Percentiles rank a stretch among this genome's conserved stretches.
These are phyloP conservation scores for Metschnikowia santaceciliae DNA, from an alignment of 805 yeast genomes.

Conservation along the genomic window DNA sequence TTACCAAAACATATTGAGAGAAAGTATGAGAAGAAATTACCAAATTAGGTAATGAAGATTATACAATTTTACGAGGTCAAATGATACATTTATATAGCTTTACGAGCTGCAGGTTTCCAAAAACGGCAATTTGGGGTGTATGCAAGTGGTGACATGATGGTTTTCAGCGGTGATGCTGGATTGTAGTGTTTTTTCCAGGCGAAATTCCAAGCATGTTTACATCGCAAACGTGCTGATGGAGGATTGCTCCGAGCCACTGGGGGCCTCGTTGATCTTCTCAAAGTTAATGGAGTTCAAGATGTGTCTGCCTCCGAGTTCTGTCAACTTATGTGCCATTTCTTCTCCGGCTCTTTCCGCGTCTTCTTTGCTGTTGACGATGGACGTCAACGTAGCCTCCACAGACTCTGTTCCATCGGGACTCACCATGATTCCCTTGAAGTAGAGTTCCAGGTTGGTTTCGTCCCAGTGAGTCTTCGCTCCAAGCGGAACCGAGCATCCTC, in stretches of 20 bases:
- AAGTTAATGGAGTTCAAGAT: conserved; percentile 79
- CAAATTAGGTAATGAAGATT: too few species aligned
- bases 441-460: conserved; percentile 39
- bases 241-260: conserved; percentile 12
- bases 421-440: conserved; percentile 69
- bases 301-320: conserved; percentile 73
- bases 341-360: conserved; percentile 74
- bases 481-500: conserved; percentile 97
- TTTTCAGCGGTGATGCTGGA: neutral
- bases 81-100: too few species aligned
- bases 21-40: too few species aligned
- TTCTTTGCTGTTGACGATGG: conserved; percentile 36
- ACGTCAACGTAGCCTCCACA: conserved; percentile 53
- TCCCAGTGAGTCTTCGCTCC: conserved; percentile 72
- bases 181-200: neutral
- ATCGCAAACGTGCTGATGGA: conserved; percentile 1
- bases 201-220: neutral
- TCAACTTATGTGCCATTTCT: conserved; percentile 61
- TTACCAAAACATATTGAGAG: too few species aligned
- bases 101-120: too few species aligned
- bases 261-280: conserved; percentile 50
- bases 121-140: neutral
- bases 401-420: conserved; percentile 74
- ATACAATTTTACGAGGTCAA: too few species aligned
- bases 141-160: conserved; percentile 3